phyloP scores from a whole-genome alignment of 768 basidiomycete genomes.

The Rhizopogon vulgaris region DNA sequence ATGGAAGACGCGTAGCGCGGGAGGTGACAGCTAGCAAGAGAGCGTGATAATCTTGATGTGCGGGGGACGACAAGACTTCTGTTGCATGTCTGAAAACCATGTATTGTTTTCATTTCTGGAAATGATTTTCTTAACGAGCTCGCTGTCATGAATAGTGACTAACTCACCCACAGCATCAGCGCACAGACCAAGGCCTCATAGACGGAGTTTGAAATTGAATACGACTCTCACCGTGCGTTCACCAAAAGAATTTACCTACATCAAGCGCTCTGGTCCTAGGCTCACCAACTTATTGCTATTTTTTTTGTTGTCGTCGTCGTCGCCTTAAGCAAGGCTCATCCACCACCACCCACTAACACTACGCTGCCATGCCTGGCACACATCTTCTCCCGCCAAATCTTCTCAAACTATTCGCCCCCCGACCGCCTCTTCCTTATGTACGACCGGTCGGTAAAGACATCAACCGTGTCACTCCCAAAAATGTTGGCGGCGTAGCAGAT shows the following conservation, averaged over 20 bases:
- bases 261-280: background rate
- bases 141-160: slow-evolving; percentile 3
- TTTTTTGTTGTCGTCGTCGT: background rate
- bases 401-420: slow-evolving; percentile 92
- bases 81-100: slow-evolving; percentile 7
- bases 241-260: slow-evolving; percentile 3
- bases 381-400: slow-evolving; percentile 93
- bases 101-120: slow-evolving; percentile 13
- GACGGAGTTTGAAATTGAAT: slow-evolving; percentile 25
- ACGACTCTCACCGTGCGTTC: slow-evolving; percentile 4
- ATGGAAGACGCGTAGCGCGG: background rate
- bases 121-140: background rate
- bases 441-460: slow-evolving; percentile 84
- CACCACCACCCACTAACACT: background rate
- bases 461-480: slow-evolving; percentile 62
- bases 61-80: slow-evolving; percentile 9
- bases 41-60: slow-evolving; percentile 3
- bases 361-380: slow-evolving; percentile 50
- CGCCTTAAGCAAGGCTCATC: background rate
- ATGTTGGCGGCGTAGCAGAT: slow-evolving; percentile 69
- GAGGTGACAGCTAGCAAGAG: slow-evolving; percentile 6
- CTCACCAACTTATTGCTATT: too few relatives aligned
- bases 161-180: slow-evolving; percentile 3
- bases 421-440: slow-evolving; percentile 82
- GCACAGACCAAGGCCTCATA: slow-evolving; percentile 7